Conservation (phyloP, 2,329 filamentous ascomycete genomes). For the Fusarium napiforme region DNA sequence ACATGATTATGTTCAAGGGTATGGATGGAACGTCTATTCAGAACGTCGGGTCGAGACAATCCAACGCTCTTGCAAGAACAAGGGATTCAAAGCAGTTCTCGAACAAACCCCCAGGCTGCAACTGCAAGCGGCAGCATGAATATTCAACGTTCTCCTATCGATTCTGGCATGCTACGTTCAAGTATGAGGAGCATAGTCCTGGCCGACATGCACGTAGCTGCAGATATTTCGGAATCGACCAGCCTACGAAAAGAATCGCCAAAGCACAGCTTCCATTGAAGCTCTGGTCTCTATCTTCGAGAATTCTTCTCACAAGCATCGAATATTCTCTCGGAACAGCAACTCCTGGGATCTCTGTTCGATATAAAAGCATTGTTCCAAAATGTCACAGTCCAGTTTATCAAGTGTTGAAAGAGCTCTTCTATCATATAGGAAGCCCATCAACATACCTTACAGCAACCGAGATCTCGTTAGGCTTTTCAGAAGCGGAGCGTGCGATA, state of each 20-base stretch:
- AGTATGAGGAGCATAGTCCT: rapidly evolving
- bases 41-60: rapidly evolving
- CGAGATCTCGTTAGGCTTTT: rapidly evolving
- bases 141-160: rapidly evolving
- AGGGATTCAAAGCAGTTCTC: rapidly evolving
- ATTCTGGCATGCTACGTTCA: rapidly evolving
- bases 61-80: rapidly evolving
- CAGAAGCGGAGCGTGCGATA: background rate
- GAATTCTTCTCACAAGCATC: background rate
- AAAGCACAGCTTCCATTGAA: background rate
- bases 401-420: rapidly evolving
- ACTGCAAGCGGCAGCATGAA: rapidly evolving
- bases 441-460: rapidly evolving
- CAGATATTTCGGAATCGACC: background rate
- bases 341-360: background rate
- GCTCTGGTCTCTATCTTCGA: background rate
- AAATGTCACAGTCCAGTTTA: rapidly evolving
- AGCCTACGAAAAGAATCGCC: background rate
- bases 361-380: background rate
- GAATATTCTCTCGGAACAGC: background rate
- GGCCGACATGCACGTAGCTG: background rate
- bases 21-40: background rate
- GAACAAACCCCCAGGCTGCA: rapidly evolving
- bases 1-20: rapidly evolving
- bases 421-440: rapidly evolving